Percentiles rank a stretch among this genome's conserved stretches.
phyloP scores from a whole-genome alignment of 805 yeast species.

The Candida palmyrensis region DNA sequence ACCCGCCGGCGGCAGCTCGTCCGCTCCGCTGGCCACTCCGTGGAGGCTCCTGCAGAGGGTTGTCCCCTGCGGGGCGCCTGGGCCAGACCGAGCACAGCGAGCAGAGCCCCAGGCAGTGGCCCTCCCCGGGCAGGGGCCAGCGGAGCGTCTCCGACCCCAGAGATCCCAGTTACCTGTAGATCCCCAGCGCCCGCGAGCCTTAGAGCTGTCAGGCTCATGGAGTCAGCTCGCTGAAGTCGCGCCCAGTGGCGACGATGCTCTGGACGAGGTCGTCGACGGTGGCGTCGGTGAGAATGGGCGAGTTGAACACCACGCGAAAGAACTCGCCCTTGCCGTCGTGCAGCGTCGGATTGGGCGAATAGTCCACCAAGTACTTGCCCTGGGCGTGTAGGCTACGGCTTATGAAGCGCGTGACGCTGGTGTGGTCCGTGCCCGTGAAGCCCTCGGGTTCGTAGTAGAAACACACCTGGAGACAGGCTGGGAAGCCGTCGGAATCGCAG shows the following conservation, averaged over 20 bases:
- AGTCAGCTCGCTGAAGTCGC: too few species aligned
- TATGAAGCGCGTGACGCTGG: conserved; percentile 55
- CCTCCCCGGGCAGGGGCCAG: too few species aligned
- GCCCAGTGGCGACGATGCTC: conserved; percentile 23
- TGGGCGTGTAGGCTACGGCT: conserved; percentile 53
- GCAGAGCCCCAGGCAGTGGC: too few species aligned
- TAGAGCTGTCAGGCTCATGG: too few species aligned
- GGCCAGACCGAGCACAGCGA: too few species aligned
- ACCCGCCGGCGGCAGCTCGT: too few species aligned
- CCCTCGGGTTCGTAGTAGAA: conserved; percentile 58
- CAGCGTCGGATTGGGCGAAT: conserved; percentile 59
- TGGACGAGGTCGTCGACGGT: conserved; percentile 32
- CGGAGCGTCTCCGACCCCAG: too few species aligned
- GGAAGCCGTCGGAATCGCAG: conserved; percentile 45
- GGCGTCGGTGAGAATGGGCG: conserved; percentile 46
- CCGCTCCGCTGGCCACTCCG: too few species aligned
- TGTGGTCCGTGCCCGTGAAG: conserved; percentile 24
- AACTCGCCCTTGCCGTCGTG: conserved; percentile 62
- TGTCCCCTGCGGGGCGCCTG: too few species aligned
- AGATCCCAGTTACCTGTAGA: too few species aligned
- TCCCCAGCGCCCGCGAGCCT: too few species aligned
- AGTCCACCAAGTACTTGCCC: conserved; percentile 73
- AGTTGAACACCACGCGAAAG: conserved; percentile 78
- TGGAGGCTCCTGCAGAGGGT: too few species aligned
- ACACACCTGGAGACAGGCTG: conserved; percentile 81